Evolutionary conservation across 305 asterid species (phyloP).

Genomic region (Fraxinus dipetala): DNA sequence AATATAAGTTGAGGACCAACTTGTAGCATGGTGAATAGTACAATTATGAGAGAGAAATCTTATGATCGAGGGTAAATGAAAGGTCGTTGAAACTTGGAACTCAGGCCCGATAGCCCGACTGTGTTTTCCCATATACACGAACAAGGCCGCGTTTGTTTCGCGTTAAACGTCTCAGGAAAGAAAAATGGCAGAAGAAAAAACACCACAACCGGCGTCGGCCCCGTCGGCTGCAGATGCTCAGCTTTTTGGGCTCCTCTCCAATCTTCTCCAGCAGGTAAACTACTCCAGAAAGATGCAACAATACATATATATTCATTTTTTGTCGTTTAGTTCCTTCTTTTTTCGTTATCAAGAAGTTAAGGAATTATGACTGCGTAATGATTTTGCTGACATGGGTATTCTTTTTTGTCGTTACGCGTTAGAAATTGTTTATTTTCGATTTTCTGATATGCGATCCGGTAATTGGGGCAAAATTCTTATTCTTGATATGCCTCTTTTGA

Average conservation of each 20-base stretch:
- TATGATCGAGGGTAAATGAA: not conserved
- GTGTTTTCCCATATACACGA: not conserved
- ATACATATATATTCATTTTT: not conserved
- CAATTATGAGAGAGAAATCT: not conserved
- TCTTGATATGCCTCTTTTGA: not conserved
- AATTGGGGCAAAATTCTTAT: not conserved
- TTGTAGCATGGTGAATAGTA: not conserved
- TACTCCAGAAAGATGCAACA: not conserved
- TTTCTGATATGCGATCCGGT: not conserved
- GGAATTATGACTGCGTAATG: slow-evolving; percentile 11
- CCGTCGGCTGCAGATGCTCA: slow-evolving; percentile 52
- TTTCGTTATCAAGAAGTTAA: slow-evolving; percentile 6
- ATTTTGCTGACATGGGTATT: slow-evolving; percentile 1
- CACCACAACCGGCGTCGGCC: slow-evolving; percentile 34
- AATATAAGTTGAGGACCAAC: not conserved
- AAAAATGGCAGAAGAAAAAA: slow-evolving; percentile 45
- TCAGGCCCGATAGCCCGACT: not conserved
- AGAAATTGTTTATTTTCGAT: not conserved
- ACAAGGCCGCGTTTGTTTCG: not conserved
- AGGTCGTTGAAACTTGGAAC: not conserved
- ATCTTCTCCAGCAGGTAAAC: slow-evolving; percentile 68
- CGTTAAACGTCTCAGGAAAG: not conserved
- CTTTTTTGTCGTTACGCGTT: not conserved
- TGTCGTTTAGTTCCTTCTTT: not conserved
- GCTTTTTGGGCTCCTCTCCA: slow-evolving; percentile 66